These are phyloP conservation scores for Dentipellis fragilis DNA, from an alignment of 768 basidiomycete genomes.

Conservation along the genomic window DNA sequence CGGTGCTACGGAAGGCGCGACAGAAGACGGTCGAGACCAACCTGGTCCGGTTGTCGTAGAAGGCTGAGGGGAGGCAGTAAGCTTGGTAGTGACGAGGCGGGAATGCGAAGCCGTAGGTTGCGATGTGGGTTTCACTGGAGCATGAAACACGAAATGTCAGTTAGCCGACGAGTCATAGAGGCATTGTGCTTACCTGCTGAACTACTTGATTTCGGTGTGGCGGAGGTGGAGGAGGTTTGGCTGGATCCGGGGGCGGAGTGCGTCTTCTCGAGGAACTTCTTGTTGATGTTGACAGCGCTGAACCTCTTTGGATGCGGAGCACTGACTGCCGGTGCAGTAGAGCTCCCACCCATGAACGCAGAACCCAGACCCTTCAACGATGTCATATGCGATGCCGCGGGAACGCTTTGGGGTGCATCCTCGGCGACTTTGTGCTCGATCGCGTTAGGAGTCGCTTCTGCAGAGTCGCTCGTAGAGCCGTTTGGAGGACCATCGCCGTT, in stretches of 20 bases:
- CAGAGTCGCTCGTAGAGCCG: not conserved
- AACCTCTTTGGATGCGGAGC: conserved; percentile 72
- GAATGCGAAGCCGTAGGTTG: conserved; percentile 57
- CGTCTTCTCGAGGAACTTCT: conserved; percentile 92
- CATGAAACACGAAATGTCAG: not conserved
- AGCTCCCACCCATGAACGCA: conserved; percentile 1
- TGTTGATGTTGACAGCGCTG: conserved; percentile 86
- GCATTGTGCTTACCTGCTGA: conserved; percentile 35
- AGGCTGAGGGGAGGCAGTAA: conserved; percentile 56
- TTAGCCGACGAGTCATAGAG: not conserved
- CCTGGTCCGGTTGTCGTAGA: conserved; percentile 52
- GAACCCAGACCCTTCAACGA: conserved; percentile 4
- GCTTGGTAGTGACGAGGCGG: conserved; percentile 77
- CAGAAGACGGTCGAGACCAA: conserved; percentile 74
- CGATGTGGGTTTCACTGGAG: conserved; percentile 45
- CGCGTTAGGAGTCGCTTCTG: conserved; percentile 8
- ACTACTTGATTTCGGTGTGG: conserved; percentile 39
- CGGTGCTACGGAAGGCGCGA: conserved; percentile 47
- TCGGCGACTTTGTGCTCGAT: conserved; percentile 7
- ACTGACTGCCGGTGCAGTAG: conserved; percentile 13
- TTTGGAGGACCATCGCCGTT: conserved; percentile 7
- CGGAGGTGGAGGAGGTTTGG: conserved; percentile 32
- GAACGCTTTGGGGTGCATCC: not conserved
- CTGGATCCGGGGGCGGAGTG: conserved; percentile 43
- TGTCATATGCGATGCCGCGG: not conserved